phyloP scores from a whole-genome alignment of 2,329 filamentous ascomycete genomes.

The Stagonosporopsis vannaccii region DNA sequence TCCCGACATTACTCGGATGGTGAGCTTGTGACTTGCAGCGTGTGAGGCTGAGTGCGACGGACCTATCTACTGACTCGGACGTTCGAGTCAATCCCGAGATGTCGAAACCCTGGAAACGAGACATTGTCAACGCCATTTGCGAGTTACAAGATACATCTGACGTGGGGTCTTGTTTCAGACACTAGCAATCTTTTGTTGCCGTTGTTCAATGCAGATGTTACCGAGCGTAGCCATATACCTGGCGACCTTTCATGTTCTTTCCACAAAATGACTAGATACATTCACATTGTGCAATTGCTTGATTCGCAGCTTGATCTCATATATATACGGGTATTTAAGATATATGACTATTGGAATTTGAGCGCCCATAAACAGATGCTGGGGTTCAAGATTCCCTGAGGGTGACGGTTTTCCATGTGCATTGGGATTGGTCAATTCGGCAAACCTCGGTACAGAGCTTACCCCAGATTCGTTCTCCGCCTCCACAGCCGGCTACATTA shows the following conservation, averaged over 20 bases:
- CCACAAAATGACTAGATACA: background rate
- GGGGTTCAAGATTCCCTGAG: background rate
- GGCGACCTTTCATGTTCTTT: background rate
- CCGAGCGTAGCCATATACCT: background rate
- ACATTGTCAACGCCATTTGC: background rate
- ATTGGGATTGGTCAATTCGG: conserved; percentile 4
- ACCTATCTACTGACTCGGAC: background rate
- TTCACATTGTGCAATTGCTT: background rate
- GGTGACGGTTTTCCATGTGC: background rate
- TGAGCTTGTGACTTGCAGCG: background rate
- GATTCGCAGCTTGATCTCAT: too few species aligned
- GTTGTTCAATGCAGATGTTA: background rate
- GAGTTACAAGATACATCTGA: background rate
- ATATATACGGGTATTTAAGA: background rate
- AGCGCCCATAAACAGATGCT: background rate
- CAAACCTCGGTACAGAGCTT: conserved; percentile 17
- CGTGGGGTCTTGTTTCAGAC: background rate
- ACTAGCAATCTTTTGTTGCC: background rate
- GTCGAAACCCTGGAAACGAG: background rate
- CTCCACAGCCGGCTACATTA: conserved; percentile 10
- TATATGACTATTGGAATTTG: background rate
- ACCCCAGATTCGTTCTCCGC: conserved; percentile 14
- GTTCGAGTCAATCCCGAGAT: background rate
- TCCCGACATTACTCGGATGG: too few species aligned
- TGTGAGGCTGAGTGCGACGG: background rate